Conservation (phyloP, 73 alveolate species). For the Uronychia binucleata region DNA sequence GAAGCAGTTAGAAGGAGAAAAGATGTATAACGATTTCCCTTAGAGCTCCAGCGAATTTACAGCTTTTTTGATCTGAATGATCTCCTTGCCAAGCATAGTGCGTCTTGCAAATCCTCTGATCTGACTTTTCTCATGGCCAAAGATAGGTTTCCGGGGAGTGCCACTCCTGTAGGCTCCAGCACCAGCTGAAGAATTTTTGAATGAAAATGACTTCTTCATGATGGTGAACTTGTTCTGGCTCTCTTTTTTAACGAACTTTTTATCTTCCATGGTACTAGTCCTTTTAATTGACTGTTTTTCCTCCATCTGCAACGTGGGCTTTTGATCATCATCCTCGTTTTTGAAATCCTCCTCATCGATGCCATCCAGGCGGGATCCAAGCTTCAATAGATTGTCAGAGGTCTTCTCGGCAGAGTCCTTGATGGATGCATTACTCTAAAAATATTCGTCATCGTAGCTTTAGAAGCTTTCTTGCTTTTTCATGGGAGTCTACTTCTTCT, state of each 20-base stretch:
- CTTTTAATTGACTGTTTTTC: background rate
- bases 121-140: background rate
- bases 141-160: background rate
- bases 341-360: background rate
- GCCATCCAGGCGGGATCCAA: background rate
- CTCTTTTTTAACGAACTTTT: background rate
- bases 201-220: background rate
- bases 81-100: background rate
- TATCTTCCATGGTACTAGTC: background rate
- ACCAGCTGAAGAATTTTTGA: too few species aligned
- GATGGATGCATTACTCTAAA: too few species aligned
- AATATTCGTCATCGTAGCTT: too few species aligned
- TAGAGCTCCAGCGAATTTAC: background rate
- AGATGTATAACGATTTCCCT: conserved; percentile 14
- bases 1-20: background rate
- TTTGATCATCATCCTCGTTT: background rate
- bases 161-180: too few species aligned
- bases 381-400: too few species aligned
- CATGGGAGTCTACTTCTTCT: too few species aligned
- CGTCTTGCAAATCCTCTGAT: background rate
- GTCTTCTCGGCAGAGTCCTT: too few species aligned
- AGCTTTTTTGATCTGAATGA: background rate
- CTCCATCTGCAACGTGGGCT: background rate
- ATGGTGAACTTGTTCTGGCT: background rate
- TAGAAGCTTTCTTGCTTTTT: too few species aligned